Evolutionary conservation across 2,329 filamentous ascomycete species (phyloP).

Genomic region (Xylaria sp.): DNA sequence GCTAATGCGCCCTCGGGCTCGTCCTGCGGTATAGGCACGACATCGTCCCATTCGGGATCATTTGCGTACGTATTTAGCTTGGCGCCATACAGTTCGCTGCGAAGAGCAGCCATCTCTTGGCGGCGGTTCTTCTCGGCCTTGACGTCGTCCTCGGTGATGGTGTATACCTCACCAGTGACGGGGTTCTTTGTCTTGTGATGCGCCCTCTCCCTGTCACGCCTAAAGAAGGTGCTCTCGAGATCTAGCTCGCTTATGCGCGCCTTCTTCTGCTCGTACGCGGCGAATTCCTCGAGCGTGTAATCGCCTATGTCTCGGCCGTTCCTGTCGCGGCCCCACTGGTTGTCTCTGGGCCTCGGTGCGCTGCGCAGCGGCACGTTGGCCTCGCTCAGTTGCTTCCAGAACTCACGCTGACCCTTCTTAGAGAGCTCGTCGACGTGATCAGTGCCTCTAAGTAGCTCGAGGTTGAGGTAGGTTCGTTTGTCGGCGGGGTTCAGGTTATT

Average conservation of each 20-base stretch:
- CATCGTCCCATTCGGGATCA: slow-evolving; percentile 84
- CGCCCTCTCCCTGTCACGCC: slow-evolving; percentile 48
- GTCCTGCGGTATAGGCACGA: slow-evolving; percentile 83
- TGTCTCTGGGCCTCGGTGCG: slow-evolving; percentile 49
- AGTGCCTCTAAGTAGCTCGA: slow-evolving; percentile 57
- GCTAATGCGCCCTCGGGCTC: slow-evolving; percentile 88
- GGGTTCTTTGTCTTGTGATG: slow-evolving; percentile 39
- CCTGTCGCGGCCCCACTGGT: slow-evolving; percentile 63
- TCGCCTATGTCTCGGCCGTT: slow-evolving; percentile 61
- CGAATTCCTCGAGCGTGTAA: slow-evolving; percentile 60
- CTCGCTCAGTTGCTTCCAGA: slow-evolving; percentile 68
- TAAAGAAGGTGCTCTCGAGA: slow-evolving; percentile 59
- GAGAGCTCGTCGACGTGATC: slow-evolving; percentile 50
- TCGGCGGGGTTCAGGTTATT: slow-evolving; percentile 60
- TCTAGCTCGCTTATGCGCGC: slow-evolving; percentile 57
- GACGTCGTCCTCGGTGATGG: slow-evolving; percentile 54
- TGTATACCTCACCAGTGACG: slow-evolving; percentile 30
- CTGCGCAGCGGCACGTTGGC: slow-evolving; percentile 62
- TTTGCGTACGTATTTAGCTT: slow-evolving; percentile 61
- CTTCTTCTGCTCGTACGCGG: slow-evolving; percentile 56
- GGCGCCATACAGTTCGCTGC: slow-evolving; percentile 63
- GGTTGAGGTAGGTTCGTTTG: slow-evolving; percentile 60
- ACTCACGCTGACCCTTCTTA: slow-evolving; percentile 52
- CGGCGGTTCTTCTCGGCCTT: slow-evolving; percentile 60
- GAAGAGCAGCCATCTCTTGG: slow-evolving; percentile 62